Conservation (phyloP, 148 eudicot genomes). For the Nepenthes mirabilis region DNA sequence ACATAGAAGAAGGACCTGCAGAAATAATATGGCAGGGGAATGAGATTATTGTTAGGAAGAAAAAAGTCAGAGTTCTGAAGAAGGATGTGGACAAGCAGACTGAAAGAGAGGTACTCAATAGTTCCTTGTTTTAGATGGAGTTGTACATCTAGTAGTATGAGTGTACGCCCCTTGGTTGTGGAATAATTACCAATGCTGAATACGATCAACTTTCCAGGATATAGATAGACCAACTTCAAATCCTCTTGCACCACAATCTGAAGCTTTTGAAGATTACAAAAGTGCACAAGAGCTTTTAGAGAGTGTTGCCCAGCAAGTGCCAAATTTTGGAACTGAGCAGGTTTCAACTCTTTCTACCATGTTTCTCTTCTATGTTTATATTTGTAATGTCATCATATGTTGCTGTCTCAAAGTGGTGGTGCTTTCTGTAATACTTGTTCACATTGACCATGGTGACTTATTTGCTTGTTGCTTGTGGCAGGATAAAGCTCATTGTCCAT, state of each 20-base stretch:
- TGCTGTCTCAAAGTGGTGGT: not conserved
- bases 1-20: constrained; percentile 88
- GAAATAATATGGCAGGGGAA: constrained; percentile 98
- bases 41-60: constrained; percentile 93
- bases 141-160: not conserved
- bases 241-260: constrained; percentile 96
- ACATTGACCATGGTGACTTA: constrained; percentile 1
- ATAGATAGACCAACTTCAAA: constrained; percentile 77
- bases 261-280: constrained; percentile 53
- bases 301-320: constrained; percentile 83
- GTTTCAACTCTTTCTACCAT: constrained; percentile 15
- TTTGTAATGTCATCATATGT: constrained; percentile 1
- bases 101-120: constrained; percentile 32
- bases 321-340: constrained; percentile 98
- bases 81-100: constrained; percentile 25
- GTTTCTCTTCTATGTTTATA: not conserved
- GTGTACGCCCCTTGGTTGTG: constrained; percentile 2
- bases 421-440: not conserved
- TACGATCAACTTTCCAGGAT: constrained; percentile 34
- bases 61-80: constrained; percentile 69
- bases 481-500: constrained; percentile 99
- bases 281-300: constrained; percentile 61
- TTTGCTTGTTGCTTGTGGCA: constrained; percentile 24
- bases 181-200: not conserved
- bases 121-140: not conserved